Percentiles rank a stretch among this genome's conserved stretches.
Conservation (phyloP, 2,329 filamentous ascomycete genomes). For the Sporothrix pallida region DNA sequence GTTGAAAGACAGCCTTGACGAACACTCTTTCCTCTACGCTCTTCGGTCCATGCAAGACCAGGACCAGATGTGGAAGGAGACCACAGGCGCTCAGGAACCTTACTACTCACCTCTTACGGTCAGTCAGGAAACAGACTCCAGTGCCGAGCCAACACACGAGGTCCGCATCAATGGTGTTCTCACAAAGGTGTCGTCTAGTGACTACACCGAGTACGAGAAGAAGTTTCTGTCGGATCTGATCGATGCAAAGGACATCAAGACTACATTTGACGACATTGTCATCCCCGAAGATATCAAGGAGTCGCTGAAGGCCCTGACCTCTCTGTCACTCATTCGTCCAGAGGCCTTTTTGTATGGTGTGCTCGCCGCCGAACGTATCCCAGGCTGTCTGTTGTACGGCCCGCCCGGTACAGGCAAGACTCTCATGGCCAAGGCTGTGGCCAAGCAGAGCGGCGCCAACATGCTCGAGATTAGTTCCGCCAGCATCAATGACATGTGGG, state of each 20-base stretch:
- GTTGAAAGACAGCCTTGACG: conserved; percentile 32
- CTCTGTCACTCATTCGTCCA: conserved; percentile 81
- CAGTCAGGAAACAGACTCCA: neutral
- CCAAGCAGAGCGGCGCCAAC: conserved; percentile 70
- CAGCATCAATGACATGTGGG: conserved; percentile 94
- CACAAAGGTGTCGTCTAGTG: conserved; percentile 27
- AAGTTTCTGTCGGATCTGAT: conserved; percentile 82
- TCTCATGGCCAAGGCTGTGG: conserved; percentile 70
- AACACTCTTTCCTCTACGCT: conserved; percentile 38
- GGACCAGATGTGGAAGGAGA: conserved; percentile 41
- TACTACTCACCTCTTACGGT: conserved; percentile 41
- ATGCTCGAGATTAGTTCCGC: conserved; percentile 89
- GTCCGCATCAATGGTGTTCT: conserved; percentile 28
- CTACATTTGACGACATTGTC: conserved; percentile 87
- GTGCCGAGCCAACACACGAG: neutral
- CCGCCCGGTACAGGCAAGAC: conserved; percentile 83
- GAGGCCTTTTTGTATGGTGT: conserved; percentile 98
- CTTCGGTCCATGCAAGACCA: conserved; percentile 41
- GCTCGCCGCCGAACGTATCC: conserved; percentile 86
- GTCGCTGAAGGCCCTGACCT: conserved; percentile 85
- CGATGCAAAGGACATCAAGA: conserved; percentile 79
- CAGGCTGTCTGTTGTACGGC: conserved; percentile 85
- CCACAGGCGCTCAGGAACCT: conserved; percentile 38
- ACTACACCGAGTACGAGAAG: conserved; percentile 75
- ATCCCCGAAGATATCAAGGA: conserved; percentile 82